Conservation (phyloP, 371 early-diverging fungal species). For the Lichtheimia ramosa region DNA sequence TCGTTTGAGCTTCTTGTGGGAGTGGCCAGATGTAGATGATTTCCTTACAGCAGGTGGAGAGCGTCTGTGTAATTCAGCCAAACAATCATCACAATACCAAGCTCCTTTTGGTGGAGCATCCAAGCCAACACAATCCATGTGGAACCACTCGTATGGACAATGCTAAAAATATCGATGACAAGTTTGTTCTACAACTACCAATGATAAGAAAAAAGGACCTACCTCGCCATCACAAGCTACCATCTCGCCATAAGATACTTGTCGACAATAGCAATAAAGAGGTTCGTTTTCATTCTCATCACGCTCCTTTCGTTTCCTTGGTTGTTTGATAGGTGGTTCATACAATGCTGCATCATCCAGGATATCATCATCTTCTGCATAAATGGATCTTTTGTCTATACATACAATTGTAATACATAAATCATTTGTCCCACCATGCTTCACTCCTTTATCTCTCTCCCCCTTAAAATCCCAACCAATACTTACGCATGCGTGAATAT, state of each 20-base stretch:
- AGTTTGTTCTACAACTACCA: background rate
- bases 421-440: too few species aligned
- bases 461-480: background rate
- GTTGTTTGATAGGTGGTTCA: constrained; percentile 4
- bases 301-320: constrained; percentile 33
- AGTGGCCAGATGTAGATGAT: background rate
- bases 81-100: constrained; percentile 89
- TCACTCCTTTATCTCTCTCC: background rate
- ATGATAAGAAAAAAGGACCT: constrained; percentile 13
- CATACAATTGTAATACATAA: background rate
- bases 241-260: constrained; percentile 98
- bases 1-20: constrained; percentile 9
- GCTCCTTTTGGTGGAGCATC: constrained; percentile 82
- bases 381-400: constrained; percentile 11
- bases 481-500: constrained; percentile 1
- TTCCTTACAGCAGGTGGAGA: background rate
- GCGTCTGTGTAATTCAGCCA: constrained; percentile 27
- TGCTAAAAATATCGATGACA: constrained; percentile 25
- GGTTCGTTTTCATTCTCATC: constrained; percentile 69
- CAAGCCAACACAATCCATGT: constrained; percentile 90
- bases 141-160: constrained; percentile 90
- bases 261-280: constrained; percentile 90
- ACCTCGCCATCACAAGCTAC: constrained; percentile 94
- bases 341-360: constrained; percentile 11
- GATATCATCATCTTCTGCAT: constrained; percentile 24